Conservation (phyloP, 441 rosid species). For the Viola pubescens region DNA sequence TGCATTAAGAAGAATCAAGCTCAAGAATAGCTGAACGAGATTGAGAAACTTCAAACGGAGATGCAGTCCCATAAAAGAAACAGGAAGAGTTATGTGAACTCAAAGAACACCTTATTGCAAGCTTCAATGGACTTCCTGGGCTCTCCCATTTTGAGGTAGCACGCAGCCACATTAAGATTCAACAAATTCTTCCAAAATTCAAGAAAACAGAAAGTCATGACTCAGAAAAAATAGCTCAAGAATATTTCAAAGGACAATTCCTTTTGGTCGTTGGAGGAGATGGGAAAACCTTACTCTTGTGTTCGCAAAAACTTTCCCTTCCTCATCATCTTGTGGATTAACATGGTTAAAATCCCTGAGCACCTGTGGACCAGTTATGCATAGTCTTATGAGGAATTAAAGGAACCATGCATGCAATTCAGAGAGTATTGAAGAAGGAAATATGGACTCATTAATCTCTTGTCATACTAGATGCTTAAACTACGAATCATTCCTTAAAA, state of each 20-base stretch:
- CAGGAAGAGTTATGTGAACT: neutral
- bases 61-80: neutral
- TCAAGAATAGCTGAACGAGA: neutral
- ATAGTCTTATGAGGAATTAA: conserved; percentile 6
- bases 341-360: conserved; percentile 98
- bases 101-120: conserved; percentile 69
- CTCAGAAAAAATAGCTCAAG: neutral
- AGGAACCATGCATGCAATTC: neutral
- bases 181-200: conserved; percentile 50
- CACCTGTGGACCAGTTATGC: conserved; percentile 39
- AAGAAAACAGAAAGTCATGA: conserved; percentile 5
- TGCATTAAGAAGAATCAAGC: neutral
- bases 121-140: conserved; percentile 76
- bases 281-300: conserved; percentile 5
- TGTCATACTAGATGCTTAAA: too few relatives aligned
- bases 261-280: neutral
- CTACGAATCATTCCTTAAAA: too few relatives aligned
- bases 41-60: neutral
- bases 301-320: conserved; percentile 46
- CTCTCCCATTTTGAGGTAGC: conserved; percentile 84
- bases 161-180: conserved; percentile 85
- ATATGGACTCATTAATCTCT: too few relatives aligned
- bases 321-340: conserved; percentile 94
- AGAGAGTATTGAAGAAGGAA: neutral
- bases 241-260: neutral